These are phyloP conservation scores for Scheffersomyces amazonensis DNA, from an alignment of 805 yeast genomes.

Conservation along the genomic window DNA sequence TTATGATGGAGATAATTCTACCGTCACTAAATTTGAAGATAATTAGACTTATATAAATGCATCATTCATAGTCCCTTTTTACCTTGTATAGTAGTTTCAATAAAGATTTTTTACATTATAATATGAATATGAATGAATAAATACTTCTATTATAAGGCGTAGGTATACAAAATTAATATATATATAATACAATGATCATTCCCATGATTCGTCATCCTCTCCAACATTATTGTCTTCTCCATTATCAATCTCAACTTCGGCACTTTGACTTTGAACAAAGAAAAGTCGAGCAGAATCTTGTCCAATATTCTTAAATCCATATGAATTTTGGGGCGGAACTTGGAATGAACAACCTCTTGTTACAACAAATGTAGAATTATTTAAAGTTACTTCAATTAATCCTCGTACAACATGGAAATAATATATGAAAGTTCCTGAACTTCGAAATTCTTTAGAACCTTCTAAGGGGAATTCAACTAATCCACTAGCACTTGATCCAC, in stretches of 20 bases:
- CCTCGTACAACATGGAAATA: conserved; percentile 78
- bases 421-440: conserved; percentile 65
- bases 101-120: no score
- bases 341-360: conserved; percentile 76
- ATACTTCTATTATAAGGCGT: no score
- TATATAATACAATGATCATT: no score
- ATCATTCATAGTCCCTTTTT: conserved; percentile 1
- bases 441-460: conserved; percentile 57
- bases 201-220: conserved; percentile 8
- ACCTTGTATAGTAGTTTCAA: conserved; percentile 6
- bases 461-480: conserved; percentile 61
- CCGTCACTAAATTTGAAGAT: conserved; percentile 19
- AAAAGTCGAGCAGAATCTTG: conserved; percentile 58
- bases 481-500: conserved; percentile 71
- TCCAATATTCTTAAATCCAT: conserved; percentile 65
- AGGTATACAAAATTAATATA: no score
- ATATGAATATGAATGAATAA: no score
- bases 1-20: conserved; percentile 60
- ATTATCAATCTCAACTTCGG: not conserved
- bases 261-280: conserved; percentile 56
- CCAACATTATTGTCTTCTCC: not conserved
- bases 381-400: conserved; percentile 60
- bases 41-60: no score
- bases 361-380: conserved; percentile 57
- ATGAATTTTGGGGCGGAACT: conserved; percentile 74